These are phyloP conservation scores for Gamarada debralockiae DNA, from an alignment of 495 filamentous ascomycete species.

Conservation along the genomic window DNA sequence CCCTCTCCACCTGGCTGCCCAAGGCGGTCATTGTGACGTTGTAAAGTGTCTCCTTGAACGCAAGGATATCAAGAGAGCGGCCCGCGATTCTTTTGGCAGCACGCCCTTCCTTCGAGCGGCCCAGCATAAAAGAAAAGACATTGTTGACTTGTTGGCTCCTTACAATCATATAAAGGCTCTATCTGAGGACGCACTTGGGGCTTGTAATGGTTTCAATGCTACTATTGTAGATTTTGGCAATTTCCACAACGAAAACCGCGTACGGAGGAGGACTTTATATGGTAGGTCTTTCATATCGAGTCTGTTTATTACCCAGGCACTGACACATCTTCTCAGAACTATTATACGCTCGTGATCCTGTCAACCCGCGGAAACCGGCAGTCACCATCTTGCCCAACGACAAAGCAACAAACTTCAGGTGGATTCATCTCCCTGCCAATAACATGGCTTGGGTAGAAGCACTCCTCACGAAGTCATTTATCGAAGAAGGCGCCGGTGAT, in stretches of 20 bases:
- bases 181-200: slow-evolving; percentile 49
- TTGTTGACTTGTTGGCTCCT: slow-evolving; percentile 53
- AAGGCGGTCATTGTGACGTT: slow-evolving; percentile 53
- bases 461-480: slow-evolving; percentile 61
- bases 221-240: slow-evolving; percentile 68
- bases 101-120: slow-evolving; percentile 58
- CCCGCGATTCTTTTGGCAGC: slow-evolving; percentile 58
- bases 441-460: slow-evolving; percentile 56
- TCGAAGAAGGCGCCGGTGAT: slow-evolving; percentile 62
- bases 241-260: slow-evolving; percentile 59
- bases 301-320: not conserved
- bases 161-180: slow-evolving; percentile 48
- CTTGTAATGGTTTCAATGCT: slow-evolving; percentile 59
- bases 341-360: slow-evolving; percentile 55
- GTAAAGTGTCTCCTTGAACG: slow-evolving; percentile 49
- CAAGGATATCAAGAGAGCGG: slow-evolving; percentile 40
- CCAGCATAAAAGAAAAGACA: slow-evolving; percentile 52
- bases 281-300: no score
- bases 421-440: slow-evolving; percentile 68
- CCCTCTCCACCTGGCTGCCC: slow-evolving; percentile 59
- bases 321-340: slow-evolving; percentile 31
- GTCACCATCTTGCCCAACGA: slow-evolving; percentile 51
- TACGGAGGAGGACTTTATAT: slow-evolving; percentile 51
- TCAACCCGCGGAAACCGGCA: slow-evolving; percentile 47
- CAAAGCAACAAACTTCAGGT: slow-evolving; percentile 56